Evolutionary conservation across 176 grass and related monocot species (phyloP).

Genomic region (Avena eriantha): DNA sequence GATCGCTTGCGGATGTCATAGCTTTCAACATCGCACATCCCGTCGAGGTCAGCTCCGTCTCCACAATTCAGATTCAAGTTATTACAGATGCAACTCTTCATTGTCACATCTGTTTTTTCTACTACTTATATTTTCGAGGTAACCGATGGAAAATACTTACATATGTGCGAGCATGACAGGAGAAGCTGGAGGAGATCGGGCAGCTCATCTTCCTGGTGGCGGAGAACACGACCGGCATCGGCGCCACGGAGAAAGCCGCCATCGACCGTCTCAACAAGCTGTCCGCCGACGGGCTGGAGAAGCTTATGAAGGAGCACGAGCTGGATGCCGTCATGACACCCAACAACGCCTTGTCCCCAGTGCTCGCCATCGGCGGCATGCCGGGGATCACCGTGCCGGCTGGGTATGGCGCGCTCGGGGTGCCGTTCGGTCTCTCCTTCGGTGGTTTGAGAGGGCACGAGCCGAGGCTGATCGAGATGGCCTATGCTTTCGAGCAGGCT

Average conservation of each 20-base stretch:
- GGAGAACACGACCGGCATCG: slow-evolving; percentile 54
- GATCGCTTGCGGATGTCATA: slow-evolving; percentile 63
- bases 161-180: slow-evolving; percentile 6
- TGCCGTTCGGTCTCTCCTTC: slow-evolving; percentile 65
- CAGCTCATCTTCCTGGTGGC: slow-evolving; percentile 52
- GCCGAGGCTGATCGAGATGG: slow-evolving; percentile 65
- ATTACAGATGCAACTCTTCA: not conserved
- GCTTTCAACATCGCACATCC: slow-evolving; percentile 64
- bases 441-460: slow-evolving; percentile 66
- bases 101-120: not conserved
- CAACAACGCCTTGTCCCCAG: not conserved
- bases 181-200: slow-evolving; percentile 57
- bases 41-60: slow-evolving; percentile 35
- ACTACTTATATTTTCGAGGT: not conserved
- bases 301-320: slow-evolving; percentile 45
- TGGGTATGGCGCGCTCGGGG: slow-evolving; percentile 43
- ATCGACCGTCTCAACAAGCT: slow-evolving; percentile 53
- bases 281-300: slow-evolving; percentile 49
- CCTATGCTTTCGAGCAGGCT: slow-evolving; percentile 66
- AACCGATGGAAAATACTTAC: not conserved
- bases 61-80: not conserved
- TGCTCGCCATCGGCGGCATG: slow-evolving; percentile 61
- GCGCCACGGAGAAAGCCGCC: slow-evolving; percentile 19
- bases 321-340: slow-evolving; percentile 57
- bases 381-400: slow-evolving; percentile 71